Evolutionary conservation across 352 stramenopile species (phyloP).

Genomic region (Pythium brachiatum): DNA sequence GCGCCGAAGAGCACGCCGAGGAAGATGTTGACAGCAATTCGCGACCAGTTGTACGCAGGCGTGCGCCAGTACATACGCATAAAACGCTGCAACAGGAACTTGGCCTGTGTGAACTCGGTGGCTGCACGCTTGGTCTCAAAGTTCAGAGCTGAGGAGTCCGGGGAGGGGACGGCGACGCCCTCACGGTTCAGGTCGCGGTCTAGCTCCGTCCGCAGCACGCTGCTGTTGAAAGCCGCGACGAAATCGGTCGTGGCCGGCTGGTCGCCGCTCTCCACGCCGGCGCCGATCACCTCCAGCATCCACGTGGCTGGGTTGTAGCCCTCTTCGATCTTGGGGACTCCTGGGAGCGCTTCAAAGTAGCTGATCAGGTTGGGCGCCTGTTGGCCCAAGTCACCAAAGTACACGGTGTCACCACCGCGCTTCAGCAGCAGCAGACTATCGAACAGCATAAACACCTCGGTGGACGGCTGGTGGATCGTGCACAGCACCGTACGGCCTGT

Average conservation of each 20-base stretch:
- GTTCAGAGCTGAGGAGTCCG: neutral
- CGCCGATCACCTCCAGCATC: constrained; percentile 7
- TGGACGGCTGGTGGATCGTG: constrained; percentile 29
- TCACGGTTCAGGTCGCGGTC: constrained; percentile 3
- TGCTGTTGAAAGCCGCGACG: constrained; percentile 7
- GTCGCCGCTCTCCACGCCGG: constrained; percentile 17
- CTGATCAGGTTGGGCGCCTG: constrained; percentile 26
- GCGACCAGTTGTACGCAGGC: constrained; percentile 68
- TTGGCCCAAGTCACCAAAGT: constrained; percentile 24
- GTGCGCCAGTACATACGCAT: constrained; percentile 27
- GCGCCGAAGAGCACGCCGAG: constrained; percentile 38
- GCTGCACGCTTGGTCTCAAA: constrained; percentile 24
- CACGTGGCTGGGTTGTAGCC: constrained; percentile 54
- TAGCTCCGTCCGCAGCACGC: neutral
- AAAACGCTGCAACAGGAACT: constrained; percentile 20
- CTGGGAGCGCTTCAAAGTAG: constrained; percentile 53
- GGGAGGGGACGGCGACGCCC: constrained; percentile 4
- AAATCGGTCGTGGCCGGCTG: constrained; percentile 3
- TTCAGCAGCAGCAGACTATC: constrained; percentile 27
- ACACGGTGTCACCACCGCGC: constrained; percentile 26
- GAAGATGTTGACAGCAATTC: constrained; percentile 45
- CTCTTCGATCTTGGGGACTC: constrained; percentile 30
- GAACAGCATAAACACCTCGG: constrained; percentile 29
- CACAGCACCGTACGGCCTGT: constrained; percentile 30
- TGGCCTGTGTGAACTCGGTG: constrained; percentile 9